Evolutionary conservation across 805 yeast genomes (phyloP).

Genomic region (Yamadazyma sp.): DNA sequence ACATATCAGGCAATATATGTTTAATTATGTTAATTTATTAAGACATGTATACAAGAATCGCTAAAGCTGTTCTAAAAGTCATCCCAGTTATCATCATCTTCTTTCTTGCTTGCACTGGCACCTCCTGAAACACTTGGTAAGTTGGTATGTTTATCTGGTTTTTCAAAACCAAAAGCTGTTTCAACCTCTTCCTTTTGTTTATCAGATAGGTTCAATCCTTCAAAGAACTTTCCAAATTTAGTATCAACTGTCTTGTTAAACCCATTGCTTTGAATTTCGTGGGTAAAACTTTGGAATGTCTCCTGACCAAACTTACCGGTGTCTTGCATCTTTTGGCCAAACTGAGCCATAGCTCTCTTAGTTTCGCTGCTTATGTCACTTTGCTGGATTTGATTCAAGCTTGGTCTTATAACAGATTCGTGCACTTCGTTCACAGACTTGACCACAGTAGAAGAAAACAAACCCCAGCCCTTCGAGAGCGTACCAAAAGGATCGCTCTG

Average conservation of each 20-base stretch:
- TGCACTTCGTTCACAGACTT: constrained; percentile 84
- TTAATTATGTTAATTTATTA: not conserved
- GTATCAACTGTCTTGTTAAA: constrained; percentile 44
- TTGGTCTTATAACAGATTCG: constrained; percentile 89
- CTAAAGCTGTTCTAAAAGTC: constrained; percentile 43
- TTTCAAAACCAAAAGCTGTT: constrained; percentile 67
- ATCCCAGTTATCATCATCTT: constrained; percentile 68
- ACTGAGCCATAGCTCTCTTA: constrained; percentile 90
- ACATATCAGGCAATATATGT: not conserved
- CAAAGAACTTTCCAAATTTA: constrained; percentile 55
- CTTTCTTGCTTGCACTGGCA: constrained; percentile 32
- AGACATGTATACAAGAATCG: constrained; percentile 1
- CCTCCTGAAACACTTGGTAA: constrained; percentile 50
- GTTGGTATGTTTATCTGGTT: constrained; percentile 59
- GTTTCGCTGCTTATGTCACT: constrained; percentile 82
- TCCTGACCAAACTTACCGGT: constrained; percentile 76
- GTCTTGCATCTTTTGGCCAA: constrained; percentile 91
- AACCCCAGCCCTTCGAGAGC: constrained; percentile 88
- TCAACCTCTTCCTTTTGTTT: constrained; percentile 41
- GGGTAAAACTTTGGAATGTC: constrained; percentile 59
- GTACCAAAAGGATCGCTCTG: constrained; percentile 91
- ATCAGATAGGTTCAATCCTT: constrained; percentile 43
- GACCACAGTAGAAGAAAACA: constrained; percentile 81
- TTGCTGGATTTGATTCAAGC: constrained; percentile 71
- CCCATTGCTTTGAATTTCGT: constrained; percentile 40